Conservation (phyloP, 352 stramenopile genomes). For the Globisporangium sylvaticum region DNA sequence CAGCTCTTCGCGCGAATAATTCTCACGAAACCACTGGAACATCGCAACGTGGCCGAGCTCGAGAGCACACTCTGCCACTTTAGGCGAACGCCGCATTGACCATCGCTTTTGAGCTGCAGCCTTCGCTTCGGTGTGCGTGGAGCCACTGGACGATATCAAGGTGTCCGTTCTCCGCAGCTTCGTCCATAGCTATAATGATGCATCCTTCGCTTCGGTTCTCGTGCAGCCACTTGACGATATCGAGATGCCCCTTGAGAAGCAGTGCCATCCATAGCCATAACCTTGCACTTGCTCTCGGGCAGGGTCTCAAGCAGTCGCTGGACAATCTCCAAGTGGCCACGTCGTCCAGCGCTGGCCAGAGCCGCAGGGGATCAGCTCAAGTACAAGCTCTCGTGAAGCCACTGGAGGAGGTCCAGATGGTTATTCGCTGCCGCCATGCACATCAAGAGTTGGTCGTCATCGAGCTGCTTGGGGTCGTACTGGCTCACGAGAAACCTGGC, state of each 20-base stretch:
- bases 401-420: neutral
- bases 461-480: neutral
- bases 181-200: slow-evolving; percentile 7
- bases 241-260: neutral
- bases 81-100: neutral
- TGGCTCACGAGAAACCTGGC: neutral
- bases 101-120: neutral
- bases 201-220: slow-evolving; percentile 6
- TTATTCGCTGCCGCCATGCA: neutral
- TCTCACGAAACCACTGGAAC: neutral
- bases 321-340: neutral
- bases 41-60: neutral
- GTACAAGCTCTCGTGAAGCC: neutral
- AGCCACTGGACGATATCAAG: slow-evolving; percentile 4
- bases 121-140: neutral
- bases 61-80: neutral
- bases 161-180: slow-evolving; percentile 1
- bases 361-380: neutral
- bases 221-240: slow-evolving; percentile 5
- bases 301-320: neutral
- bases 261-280: neutral
- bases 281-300: neutral
- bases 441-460: neutral
- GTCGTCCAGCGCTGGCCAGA: neutral
- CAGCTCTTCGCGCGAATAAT: neutral